Evolutionary conservation across 164 flowering plant species (phyloP), one percentile per base, ranked within the genome.

Genomic region (Saururus chinensis): DNA sequence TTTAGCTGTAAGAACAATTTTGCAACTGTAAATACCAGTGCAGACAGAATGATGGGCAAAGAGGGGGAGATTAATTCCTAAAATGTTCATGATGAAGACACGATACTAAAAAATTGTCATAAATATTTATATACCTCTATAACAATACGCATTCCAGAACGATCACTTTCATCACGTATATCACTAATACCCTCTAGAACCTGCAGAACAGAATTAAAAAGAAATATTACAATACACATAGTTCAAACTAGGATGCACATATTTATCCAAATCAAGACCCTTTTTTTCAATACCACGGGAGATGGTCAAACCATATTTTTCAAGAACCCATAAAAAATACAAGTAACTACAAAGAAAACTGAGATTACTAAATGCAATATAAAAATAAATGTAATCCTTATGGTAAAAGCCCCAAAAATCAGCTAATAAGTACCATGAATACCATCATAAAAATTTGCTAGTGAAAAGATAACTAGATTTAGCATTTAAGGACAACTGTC

Each of bases 151-250:
- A 93, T 93, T 62, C 99, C 99, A 70, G 84, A 61, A 22, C 99
- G 96, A 77, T 93, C 99, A 82, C 99, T 93, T 68, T 93, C 99
- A 83, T 93, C 99, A 59, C 99, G 92, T 57, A 93, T 93, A 69
- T 93, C 99, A 78, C 91, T 90, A 40, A 93, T 83, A 37, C 99
- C 97, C 52, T 90, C 99, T 62, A 93, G 68, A 66, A 25, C 79
- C 98, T 93, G 81, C 48, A 65, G 7, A 35, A 20, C 23, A 23
- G 8, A 55, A 55, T 4, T 23, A 24, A 55, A 8, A 30, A 45
- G 49, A 45, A 12, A 45, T 12, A 45, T 8, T 10, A 45, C 49
- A 45, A 45, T 12, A 30, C n/a, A 6, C 49, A 45, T 45, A 45
- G 17, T 45, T 12, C n/a, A n/a, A n/a, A n/a, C n/a, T n/a, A n/a